Percentiles rank a stretch among this genome's conserved stretches.
Conservation (phyloP, 192 early-diverging fungal species). For the Chytriomyces confervae region DNA sequence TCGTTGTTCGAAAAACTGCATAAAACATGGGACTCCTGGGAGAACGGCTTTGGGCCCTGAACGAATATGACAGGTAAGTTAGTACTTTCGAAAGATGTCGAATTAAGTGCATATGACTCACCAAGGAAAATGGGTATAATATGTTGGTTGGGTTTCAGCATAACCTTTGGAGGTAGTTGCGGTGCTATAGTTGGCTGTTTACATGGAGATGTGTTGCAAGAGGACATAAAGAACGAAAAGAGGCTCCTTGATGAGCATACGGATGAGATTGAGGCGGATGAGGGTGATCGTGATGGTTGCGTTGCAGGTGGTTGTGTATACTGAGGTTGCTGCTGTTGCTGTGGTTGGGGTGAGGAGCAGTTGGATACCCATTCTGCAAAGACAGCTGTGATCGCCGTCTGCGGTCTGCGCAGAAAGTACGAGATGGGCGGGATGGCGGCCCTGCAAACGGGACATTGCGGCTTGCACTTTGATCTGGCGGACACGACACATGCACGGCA, state of each 20-base stretch:
- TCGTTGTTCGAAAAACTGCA: slow-evolving; percentile 71
- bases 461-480: slow-evolving; percentile 1
- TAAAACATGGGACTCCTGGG: slow-evolving; percentile 62
- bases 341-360: not conserved
- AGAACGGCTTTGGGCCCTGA: slow-evolving; percentile 54
- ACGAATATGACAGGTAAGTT: no score
- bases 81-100: no score
- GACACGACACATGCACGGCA: slow-evolving; percentile 59
- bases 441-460: slow-evolving; percentile 33
- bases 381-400: not conserved
- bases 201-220: not conserved
- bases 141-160: slow-evolving; percentile 36
- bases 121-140: slow-evolving; percentile 64
- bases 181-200: not conserved
- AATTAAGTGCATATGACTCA: no score
- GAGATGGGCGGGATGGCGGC: not conserved
- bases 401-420: slow-evolving; percentile 22
- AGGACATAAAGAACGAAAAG: not conserved
- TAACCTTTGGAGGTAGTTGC: not conserved
- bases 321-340: not conserved
- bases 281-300: not conserved
- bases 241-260: not conserved
- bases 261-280: not conserved
- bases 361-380: slow-evolving; percentile 11
- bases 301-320: not conserved